phyloP scores from a whole-genome alignment of 2,329 filamentous ascomycete genomes.

The Dryadomyces quercivorus region DNA sequence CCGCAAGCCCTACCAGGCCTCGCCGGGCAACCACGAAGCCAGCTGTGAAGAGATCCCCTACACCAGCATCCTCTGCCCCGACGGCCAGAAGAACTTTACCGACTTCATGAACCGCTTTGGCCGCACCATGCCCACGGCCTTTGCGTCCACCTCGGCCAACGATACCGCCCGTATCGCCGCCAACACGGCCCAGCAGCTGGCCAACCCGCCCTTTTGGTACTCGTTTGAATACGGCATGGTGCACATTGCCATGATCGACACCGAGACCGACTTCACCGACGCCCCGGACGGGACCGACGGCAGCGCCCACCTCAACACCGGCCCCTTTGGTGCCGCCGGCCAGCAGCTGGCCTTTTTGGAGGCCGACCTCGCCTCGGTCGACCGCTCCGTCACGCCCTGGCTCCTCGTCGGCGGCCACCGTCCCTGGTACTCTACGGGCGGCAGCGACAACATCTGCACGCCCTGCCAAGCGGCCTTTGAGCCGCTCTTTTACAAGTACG shows the following conservation, averaged over 20 bases:
- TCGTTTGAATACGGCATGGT: conserved; percentile 47
- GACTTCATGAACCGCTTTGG: conserved; percentile 45
- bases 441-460: conserved; percentile 21
- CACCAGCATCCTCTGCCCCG: conserved; percentile 27
- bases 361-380: conserved; percentile 42
- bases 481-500: conserved; percentile 38
- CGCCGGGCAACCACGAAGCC: conserved; percentile 48
- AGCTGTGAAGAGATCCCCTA: conserved; percentile 32
- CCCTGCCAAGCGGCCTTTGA: conserved; percentile 42
- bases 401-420: conserved; percentile 30
- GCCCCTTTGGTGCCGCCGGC: conserved; percentile 33
- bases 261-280: conserved; percentile 41
- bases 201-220: conserved; percentile 46
- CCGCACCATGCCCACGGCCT: conserved; percentile 36
- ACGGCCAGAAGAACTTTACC: conserved; percentile 48
- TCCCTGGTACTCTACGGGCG: conserved; percentile 32
- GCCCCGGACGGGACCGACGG: conserved; percentile 28
- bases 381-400: conserved; percentile 43
- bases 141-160: conserved; percentile 33
- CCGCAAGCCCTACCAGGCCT: conserved; percentile 43
- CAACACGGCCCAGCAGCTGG: conserved; percentile 29
- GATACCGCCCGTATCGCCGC: conserved; percentile 28
- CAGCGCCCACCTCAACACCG: conserved; percentile 27
- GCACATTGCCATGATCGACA: conserved; percentile 42
- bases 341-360: conserved; percentile 43